Evolutionary conservation across 352 stramenopile genomes (phyloP), one percentile per base, ranked within the genome.

Genomic region (Globisporangium recalcitrans): DNA sequence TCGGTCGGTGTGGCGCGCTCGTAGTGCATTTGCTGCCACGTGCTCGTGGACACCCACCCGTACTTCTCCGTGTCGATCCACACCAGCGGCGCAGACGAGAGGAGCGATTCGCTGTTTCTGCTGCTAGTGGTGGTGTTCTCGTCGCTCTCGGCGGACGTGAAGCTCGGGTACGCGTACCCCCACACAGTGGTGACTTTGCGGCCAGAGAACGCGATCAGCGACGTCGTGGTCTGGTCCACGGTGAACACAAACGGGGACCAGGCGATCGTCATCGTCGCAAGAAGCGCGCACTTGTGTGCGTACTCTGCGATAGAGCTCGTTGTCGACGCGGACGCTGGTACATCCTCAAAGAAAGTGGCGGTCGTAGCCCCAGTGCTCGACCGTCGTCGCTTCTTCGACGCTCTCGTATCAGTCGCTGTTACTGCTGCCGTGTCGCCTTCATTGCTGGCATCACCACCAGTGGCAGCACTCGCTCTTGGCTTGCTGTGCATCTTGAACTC

Each of bases 221-320:
- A 93, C 53, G 73, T 85, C 27, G 71, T 80, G 42, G 60, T 60
- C 14, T 77, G 75, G 26, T 88, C 74, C 1, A 36, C 5, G 6
- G 71, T 76, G 14, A 72, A 56, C 56, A 88, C 70, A 22, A 90
- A 90, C 7, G 74, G 71, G 6, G 85, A 94, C 85, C 85, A 94
- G 16, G 82, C 82, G 16, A 90, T 61, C 10, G 77, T 74, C 27
- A 90, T 65, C 24, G 83, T 91, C 29, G 78, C 73, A 44, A 91
- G 65, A 40, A 94, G 68, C 3, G 70, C 77, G 32, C 75, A 87
- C 57, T 65, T 67, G 7, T 86, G 74, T 8, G 80, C 69, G 52
- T 91, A 93, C 60, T 88, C 78, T 0, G 63, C 71, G 29, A 91
- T 69, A 0, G 80, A 70, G 42, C 76, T 77, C n/a, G 61, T 60